Conservation (phyloP, 2,329 filamentous ascomycete genomes). For the Hymenotorrendiella dingleyae region DNA sequence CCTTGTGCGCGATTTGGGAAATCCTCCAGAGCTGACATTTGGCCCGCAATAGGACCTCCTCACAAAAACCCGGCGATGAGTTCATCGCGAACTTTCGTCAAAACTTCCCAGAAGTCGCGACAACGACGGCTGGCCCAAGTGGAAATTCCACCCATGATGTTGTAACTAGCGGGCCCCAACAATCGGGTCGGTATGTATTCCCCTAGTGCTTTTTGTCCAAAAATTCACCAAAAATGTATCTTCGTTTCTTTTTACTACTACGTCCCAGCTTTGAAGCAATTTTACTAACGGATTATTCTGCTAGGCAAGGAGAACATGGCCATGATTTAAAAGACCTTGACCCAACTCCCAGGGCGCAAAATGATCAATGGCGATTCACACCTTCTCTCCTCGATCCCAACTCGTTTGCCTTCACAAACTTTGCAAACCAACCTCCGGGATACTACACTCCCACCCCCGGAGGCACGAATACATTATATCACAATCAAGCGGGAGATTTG, state of each 20-base stretch:
- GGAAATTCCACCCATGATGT: constrained; percentile 1
- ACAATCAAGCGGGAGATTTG: constrained; percentile 77
- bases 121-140: constrained; percentile 34
- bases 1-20: neutral
- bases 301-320: constrained; percentile 25
- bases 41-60: constrained; percentile 46
- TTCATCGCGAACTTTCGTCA: constrained; percentile 79
- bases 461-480: constrained; percentile 73
- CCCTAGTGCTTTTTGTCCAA: neutral
- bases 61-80: constrained; percentile 81
- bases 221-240: too few species aligned
- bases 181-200: constrained; percentile 11
- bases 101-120: constrained; percentile 69
- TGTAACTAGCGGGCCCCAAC: constrained; percentile 25
- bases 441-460: constrained; percentile 88
- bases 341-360: constrained; percentile 71
- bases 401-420: constrained; percentile 72
- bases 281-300: constrained; percentile 8
- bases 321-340: constrained; percentile 65
- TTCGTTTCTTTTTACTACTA: too few species aligned
- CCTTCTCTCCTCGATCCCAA: constrained; percentile 83
- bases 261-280: too few species aligned
- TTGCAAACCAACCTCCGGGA: constrained; percentile 72
- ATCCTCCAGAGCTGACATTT: constrained; percentile 11
- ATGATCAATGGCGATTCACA: constrained; percentile 82